Evolutionary conservation across 192 early-diverging fungal species (phyloP).

Genomic region (Coemansia sp.): DNA sequence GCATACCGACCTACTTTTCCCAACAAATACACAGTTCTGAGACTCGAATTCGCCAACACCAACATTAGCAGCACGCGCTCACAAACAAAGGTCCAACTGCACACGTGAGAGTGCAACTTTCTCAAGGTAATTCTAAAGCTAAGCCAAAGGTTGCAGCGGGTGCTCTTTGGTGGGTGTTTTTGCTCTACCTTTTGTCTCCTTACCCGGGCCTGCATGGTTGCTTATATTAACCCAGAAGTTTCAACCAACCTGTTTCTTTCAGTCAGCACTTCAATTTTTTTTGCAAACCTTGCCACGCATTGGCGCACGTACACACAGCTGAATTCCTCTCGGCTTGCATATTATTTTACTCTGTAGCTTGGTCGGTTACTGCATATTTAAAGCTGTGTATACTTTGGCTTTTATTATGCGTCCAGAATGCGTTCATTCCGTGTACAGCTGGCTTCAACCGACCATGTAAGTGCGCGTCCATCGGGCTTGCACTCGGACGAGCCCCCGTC

Average conservation of each 20-base stretch:
- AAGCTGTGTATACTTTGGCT: neutral
- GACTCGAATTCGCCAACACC: neutral
- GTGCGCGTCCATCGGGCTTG: conserved; percentile 10
- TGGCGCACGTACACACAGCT: neutral
- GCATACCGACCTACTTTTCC: neutral
- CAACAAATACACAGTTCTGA: neutral
- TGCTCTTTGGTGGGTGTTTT: neutral
- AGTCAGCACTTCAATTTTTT: neutral
- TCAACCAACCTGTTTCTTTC: neutral
- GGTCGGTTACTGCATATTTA: neutral
- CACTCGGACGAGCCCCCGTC: conserved; percentile 14
- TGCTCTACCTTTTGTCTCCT: neutral
- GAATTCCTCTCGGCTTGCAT: conserved; percentile 4
- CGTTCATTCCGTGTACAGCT: conserved; percentile 53
- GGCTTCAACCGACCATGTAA: conserved; percentile 45
- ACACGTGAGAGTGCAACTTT: neutral
- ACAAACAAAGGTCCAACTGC: neutral
- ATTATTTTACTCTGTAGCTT: neutral
- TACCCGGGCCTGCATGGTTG: neutral
- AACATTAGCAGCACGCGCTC: neutral
- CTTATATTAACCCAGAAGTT: neutral
- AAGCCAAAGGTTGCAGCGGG: neutral
- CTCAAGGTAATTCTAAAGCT: neutral
- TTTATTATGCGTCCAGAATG: conserved; percentile 44
- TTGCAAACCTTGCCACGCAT: neutral